These are phyloP conservation scores for Rubroboletus satanas DNA, from an alignment of 768 basidiomycete species.

Conservation along the genomic window DNA sequence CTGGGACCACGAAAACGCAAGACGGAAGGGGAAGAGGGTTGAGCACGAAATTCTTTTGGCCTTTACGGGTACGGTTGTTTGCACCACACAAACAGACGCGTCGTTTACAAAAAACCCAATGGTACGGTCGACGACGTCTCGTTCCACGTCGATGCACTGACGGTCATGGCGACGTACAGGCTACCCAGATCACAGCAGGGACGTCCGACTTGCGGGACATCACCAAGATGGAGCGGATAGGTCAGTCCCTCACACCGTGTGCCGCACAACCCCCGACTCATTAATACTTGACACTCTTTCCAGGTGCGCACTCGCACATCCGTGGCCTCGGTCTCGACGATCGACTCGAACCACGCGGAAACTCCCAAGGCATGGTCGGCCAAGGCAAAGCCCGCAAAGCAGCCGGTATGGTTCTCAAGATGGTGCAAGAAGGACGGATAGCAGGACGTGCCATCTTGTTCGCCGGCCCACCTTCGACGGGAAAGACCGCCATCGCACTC, in stretches of 20 bases:
- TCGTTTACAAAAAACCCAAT: slow-evolving; percentile 19
- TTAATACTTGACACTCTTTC: neutral
- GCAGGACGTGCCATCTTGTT: slow-evolving; percentile 96
- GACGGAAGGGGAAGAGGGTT: neutral
- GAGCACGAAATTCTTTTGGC: neutral
- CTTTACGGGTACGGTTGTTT: slow-evolving; percentile 19
- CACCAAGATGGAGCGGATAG: slow-evolving; percentile 92
- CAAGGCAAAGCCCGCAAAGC: slow-evolving; percentile 96
- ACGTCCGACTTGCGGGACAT: slow-evolving; percentile 80
- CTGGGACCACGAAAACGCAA: neutral
- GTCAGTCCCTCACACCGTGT: no score
- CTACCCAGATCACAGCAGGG: slow-evolving; percentile 72
- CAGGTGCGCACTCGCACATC: slow-evolving; percentile 92
- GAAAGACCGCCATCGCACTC: slow-evolving; percentile 97
- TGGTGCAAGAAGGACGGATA: slow-evolving; percentile 96
- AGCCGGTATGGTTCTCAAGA: slow-evolving; percentile 94
- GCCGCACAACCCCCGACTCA: no score
- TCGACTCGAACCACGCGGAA: slow-evolving; percentile 81
- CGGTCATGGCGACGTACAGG: slow-evolving; percentile 32
- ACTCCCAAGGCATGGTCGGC: slow-evolving; percentile 95
- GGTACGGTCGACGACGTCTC: slow-evolving; percentile 19
- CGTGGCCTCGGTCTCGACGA: slow-evolving; percentile 93
- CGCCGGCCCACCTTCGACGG: slow-evolving; percentile 95
- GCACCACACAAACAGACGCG: slow-evolving; percentile 33
- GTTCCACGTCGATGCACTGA: neutral